These are phyloP conservation scores for Trypanosoma congolense DNA, from an alignment of 208 protist genomes.

Conservation along the genomic window DNA sequence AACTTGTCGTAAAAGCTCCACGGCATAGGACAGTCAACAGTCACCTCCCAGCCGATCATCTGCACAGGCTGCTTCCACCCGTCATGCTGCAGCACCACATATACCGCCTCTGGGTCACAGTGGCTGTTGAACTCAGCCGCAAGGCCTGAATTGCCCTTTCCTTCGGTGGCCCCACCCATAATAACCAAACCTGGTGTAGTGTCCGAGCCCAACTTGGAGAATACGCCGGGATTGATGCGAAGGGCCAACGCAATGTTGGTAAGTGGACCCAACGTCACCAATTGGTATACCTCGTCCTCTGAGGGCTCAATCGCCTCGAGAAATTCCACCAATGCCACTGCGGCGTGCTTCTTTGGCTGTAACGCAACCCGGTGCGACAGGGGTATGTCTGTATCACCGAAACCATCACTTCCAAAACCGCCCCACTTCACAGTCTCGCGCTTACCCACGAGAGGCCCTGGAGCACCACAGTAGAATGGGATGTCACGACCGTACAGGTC, in stretches of 20 bases:
- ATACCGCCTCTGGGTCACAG: conserved; percentile 82
- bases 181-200: conserved; percentile 57
- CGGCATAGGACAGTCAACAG: conserved; percentile 71
- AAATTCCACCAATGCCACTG: conserved; percentile 52
- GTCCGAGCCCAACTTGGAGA: conserved; percentile 58
- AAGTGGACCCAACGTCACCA: conserved; percentile 65
- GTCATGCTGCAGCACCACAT: conserved; percentile 64
- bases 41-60: conserved; percentile 72
- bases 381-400: conserved; percentile 67
- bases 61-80: conserved; percentile 39
- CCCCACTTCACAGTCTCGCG: conserved; percentile 73
- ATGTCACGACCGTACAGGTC: conserved; percentile 68
- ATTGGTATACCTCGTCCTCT: conserved; percentile 48
- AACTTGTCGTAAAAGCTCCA: conserved; percentile 74
- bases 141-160: conserved; percentile 78
- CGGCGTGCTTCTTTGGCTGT: conserved; percentile 46
- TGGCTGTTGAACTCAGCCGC: conserved; percentile 84
- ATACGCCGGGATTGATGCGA: conserved; percentile 46
- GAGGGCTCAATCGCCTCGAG: conserved; percentile 33
- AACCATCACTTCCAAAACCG: conserved; percentile 73
- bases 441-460: conserved; percentile 52
- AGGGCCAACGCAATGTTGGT: conserved; percentile 79
- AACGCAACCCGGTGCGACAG: conserved; percentile 26
- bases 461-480: conserved; percentile 65
- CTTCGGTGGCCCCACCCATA: conserved; percentile 72